Evolutionary conservation across 257 asterid genomes (phyloP).

Genomic region (Gynochthodes officinalis): DNA sequence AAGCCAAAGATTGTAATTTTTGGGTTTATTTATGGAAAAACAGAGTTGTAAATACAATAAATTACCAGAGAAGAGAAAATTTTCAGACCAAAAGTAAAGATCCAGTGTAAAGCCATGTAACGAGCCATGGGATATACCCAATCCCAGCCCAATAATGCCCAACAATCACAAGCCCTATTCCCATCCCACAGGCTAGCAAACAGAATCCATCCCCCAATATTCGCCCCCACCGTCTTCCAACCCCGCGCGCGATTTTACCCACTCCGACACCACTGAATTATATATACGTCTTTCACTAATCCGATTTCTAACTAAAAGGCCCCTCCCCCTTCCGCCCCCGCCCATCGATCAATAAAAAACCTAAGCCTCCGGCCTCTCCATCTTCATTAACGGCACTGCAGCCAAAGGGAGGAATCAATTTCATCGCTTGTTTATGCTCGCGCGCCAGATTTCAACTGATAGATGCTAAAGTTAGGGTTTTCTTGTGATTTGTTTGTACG

Average conservation of each 20-base stretch:
- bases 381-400: not conserved
- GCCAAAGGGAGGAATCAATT: not conserved
- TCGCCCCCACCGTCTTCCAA: conserved; percentile 1
- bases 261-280: not conserved
- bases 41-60: no score
- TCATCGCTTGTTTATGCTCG: not conserved
- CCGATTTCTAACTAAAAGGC: not conserved
- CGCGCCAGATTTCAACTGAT: not conserved
- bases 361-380: not conserved
- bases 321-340: not conserved
- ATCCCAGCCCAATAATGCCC: not conserved
- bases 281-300: not conserved
- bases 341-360: not conserved
- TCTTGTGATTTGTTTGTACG: conserved; percentile 1
- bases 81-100: no score
- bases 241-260: not conserved
- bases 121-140: no score
- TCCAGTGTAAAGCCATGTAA: no score
- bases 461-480: not conserved
- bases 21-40: no score
- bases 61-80: no score
- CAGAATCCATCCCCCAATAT: not conserved
- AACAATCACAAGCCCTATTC: not conserved
- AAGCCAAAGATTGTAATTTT: no score
- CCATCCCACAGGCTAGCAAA: no score